Percentiles rank a stretch among this genome's conserved stretches.
phyloP scores from a whole-genome alignment of 768 basidiomycete species.

The Psilocybe subaeruginosa region DNA sequence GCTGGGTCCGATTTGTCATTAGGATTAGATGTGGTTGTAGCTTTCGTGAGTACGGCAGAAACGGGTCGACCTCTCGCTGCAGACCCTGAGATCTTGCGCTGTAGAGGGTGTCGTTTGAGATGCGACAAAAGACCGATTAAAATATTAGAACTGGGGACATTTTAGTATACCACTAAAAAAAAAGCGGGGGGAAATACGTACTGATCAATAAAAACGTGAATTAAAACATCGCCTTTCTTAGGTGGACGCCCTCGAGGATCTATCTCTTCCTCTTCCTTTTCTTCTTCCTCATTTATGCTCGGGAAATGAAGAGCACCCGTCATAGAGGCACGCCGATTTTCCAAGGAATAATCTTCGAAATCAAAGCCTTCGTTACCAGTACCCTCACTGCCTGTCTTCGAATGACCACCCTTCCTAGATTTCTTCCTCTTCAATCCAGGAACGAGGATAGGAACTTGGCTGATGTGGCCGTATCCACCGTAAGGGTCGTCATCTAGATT shows the following conservation, averaged over 20 bases:
- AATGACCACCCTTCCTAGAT: conserved; percentile 21
- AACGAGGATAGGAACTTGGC: conserved; percentile 13
- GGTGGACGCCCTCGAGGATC: conserved; percentile 39
- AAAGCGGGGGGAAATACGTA: conserved; percentile 34
- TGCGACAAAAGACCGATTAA: conserved; percentile 81
- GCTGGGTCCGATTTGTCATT: conserved; percentile 13
- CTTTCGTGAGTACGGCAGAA: conserved; percentile 18
- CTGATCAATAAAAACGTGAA: conserved; percentile 64
- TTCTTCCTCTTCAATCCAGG: conserved; percentile 19
- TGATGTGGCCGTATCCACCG: background rate
- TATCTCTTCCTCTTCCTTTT: conserved; percentile 30
- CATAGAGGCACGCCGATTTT: background rate
- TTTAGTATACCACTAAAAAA: conserved; percentile 11
- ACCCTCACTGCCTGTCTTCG: conserved; percentile 21
- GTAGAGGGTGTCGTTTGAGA: conserved; percentile 46
- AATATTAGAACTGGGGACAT: conserved; percentile 77
- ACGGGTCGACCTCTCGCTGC: conserved; percentile 17
- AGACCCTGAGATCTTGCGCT: conserved; percentile 10
- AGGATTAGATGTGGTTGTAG: conserved; percentile 8
- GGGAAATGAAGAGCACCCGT: background rate
- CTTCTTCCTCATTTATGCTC: conserved; percentile 25
- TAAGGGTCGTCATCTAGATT: conserved; percentile 5
- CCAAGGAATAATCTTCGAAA: conserved; percentile 9
- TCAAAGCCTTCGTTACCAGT: conserved; percentile 18
- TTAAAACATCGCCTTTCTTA: conserved; percentile 33